These are phyloP conservation scores for Atractiella rhizophila DNA, from an alignment of 768 basidiomycete species.

Conservation along the genomic window DNA sequence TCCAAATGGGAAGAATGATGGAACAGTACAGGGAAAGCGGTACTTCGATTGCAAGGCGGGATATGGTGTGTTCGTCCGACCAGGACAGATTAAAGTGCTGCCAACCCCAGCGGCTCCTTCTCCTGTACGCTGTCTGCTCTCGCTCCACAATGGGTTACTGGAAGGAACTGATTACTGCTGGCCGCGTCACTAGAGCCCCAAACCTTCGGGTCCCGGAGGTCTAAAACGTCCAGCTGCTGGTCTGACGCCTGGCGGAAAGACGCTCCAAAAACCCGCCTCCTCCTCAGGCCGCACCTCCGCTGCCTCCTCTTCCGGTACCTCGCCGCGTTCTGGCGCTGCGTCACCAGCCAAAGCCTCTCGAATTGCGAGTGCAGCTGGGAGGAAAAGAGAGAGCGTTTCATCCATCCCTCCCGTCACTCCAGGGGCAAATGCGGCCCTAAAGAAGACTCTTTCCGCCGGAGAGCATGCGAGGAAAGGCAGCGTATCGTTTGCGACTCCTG, in stretches of 20 bases:
- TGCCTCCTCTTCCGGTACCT: conserved; percentile 19
- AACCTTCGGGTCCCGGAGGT: not conserved
- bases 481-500: no score
- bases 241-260: no score
- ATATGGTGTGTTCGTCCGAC: conserved; percentile 70
- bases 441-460: no score
- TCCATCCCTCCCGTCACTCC: no score
- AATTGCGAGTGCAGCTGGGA: no score
- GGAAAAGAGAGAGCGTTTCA: no score
- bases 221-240: not conserved
- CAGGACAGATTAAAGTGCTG: conserved; percentile 43
- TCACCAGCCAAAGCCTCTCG: no score
- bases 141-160: no score
- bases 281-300: conserved; percentile 26
- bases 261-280: not conserved
- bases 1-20: conserved; percentile 83
- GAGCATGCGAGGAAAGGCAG: no score
- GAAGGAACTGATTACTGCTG: not conserved
- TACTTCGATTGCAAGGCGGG: conserved; percentile 60
- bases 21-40: conserved; percentile 37
- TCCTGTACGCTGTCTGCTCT: not conserved
- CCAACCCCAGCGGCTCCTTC: not conserved
- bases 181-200: not conserved
- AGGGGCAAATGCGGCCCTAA: no score
- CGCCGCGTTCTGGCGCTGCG: no score